phyloP scores from a whole-genome alignment of 2,329 filamentous ascomycete species.

The Colletotrichum falcatum region DNA sequence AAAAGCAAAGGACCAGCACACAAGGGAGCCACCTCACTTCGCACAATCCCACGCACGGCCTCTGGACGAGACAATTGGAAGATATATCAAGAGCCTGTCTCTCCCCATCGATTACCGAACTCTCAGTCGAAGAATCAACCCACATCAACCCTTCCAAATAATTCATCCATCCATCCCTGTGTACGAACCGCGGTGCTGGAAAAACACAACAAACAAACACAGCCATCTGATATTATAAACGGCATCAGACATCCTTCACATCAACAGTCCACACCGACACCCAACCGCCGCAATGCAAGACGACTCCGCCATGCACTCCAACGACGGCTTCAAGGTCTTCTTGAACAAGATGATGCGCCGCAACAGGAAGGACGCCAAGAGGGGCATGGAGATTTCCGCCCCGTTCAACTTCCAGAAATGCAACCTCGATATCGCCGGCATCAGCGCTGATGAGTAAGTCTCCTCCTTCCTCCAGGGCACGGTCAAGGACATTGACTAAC shows the following conservation, averaged over 20 bases:
- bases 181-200: constrained; percentile 4
- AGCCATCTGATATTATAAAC: constrained; percentile 8
- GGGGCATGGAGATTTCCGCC: constrained; percentile 62
- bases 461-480: neutral
- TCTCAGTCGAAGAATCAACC: constrained; percentile 2
- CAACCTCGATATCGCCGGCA: constrained; percentile 63
- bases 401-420: constrained; percentile 71
- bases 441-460: constrained; percentile 70
- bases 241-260: neutral
- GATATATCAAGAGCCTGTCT: constrained; percentile 15
- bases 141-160: neutral
- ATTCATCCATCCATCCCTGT: constrained; percentile 1
- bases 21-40: constrained; percentile 19
- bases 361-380: constrained; percentile 57
- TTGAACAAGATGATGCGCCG: constrained; percentile 59
- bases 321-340: constrained; percentile 58
- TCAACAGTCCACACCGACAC: neutral
- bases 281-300: constrained; percentile 26
- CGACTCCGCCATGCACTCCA: constrained; percentile 47
- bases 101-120: neutral
- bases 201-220: constrained; percentile 3
- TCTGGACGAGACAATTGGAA: constrained; percentile 6
- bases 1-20: constrained; percentile 22
- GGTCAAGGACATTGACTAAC: constrained; percentile 20
- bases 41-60: neutral